Evolutionary conservation across 2,329 filamentous ascomycete species (phyloP), one percentile per base, ranked within the genome.

Genomic region (Alternaria sp.): DNA sequence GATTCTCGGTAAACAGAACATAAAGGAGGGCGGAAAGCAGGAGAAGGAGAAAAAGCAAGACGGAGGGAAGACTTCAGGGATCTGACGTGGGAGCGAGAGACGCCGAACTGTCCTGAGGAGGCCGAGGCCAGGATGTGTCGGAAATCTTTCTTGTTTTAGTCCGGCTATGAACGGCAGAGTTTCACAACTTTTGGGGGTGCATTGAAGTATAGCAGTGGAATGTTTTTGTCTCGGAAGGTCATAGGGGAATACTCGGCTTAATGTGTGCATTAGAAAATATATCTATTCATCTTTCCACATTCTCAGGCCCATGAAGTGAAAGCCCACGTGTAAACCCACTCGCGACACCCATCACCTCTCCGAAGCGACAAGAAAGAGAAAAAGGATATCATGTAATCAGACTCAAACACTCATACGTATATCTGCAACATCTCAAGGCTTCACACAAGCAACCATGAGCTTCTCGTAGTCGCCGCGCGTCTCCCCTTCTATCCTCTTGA

Each of bases 391-490:
- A 55, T 46, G 6, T 23, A 33, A 51, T 21, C 50, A 55, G 43
- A 59, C 20, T 18, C 23, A 33, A 18, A 20, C 15, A 23, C 45
- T 18, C 28, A 4, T 9, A 14, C 33, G 21, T 26, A 23, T 15
- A 28, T 49, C n/a, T 21, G 25, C 11, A 20, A 28, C 20, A 20
- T 2, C 26, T 64, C 28, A 72, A n/a, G 67, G 65, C 71, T 81
- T 80, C 66, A 88, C 76, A 73, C 87, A 82, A 65, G 91, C 93
- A 68, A 96, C 81, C 87, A 97, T 85, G 73, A 95, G 80, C 70
- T 82, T 87, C 81, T 92, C 86, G 72, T 96, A 97, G 79, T 97
- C 91, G 5, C 94, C 92, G 65, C 91, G 92, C 6, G 93, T 96
- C 84, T 98, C 95, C 3, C 90, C 89, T 75, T 87, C 88, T 74